These are phyloP conservation scores for Sporothrix globosa DNA, from an alignment of 2,329 filamentous ascomycete species.

Conservation along the genomic window DNA sequence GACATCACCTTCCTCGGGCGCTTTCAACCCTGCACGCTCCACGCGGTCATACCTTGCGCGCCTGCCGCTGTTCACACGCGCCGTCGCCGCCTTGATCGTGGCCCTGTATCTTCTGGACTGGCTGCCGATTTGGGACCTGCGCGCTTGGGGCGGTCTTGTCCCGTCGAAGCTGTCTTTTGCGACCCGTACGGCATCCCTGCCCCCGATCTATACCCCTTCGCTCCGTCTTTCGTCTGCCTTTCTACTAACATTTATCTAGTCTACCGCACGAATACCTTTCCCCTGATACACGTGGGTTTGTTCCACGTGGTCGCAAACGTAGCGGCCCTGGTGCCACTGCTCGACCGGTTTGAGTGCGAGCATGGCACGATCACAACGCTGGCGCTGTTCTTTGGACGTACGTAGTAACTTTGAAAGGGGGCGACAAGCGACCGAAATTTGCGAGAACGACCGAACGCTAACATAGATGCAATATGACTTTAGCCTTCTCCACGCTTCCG, in stretches of 20 bases:
- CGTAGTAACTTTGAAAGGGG: conserved; percentile 47
- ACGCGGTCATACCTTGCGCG: conserved; percentile 76
- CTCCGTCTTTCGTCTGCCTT: neutral
- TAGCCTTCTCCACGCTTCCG: conserved; percentile 78
- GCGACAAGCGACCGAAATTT: neutral
- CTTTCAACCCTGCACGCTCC: conserved; percentile 71
- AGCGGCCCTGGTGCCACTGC: conserved; percentile 77
- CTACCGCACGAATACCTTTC: conserved; percentile 91
- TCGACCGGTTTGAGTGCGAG: conserved; percentile 92
- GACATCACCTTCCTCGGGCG: conserved; percentile 37
- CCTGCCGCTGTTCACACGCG: conserved; percentile 84
- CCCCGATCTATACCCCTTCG: neutral
- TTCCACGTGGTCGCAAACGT: conserved; percentile 81
- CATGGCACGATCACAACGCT: conserved; percentile 88
- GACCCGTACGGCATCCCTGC: conserved; percentile 65
- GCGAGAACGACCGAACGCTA: neutral
- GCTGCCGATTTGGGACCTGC: conserved; percentile 71
- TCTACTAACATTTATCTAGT: conserved; percentile 55
- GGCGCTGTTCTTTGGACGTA: conserved; percentile 87
- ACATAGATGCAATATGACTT: neutral
- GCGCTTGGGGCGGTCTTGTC: conserved; percentile 76
- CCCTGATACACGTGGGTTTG: conserved; percentile 79
- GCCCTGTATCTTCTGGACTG: conserved; percentile 70
- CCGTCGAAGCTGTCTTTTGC: conserved; percentile 73
- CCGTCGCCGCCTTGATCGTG: conserved; percentile 67